Evolutionary conservation across 1,284 basidiomycete species (phyloP).

Genomic region (Hypsizygus ulmarius): DNA sequence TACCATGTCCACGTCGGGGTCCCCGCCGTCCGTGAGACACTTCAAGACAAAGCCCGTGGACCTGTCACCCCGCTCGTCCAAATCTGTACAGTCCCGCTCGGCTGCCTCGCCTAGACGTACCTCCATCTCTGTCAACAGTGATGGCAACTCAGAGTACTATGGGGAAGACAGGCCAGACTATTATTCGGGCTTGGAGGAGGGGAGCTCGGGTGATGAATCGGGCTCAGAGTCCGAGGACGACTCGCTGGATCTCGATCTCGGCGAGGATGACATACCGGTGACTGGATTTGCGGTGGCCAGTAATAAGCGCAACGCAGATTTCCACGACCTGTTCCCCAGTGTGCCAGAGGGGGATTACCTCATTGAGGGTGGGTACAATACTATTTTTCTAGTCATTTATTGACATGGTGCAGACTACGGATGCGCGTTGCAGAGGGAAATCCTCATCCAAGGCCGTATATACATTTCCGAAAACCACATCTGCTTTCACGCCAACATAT

Average conservation of each 20-base stretch:
- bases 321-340: slow-evolving; percentile 87
- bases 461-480: slow-evolving; percentile 99
- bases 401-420: slow-evolving; percentile 78
- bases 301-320: slow-evolving; percentile 92
- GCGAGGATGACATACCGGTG: slow-evolving; percentile 72
- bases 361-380: slow-evolving; percentile 77
- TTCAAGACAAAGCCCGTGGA: slow-evolving; percentile 28
- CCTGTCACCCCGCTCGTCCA: slow-evolving; percentile 30
- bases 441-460: slow-evolving; percentile 92
- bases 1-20: slow-evolving; percentile 22
- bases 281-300: slow-evolving; percentile 97
- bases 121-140: slow-evolving; percentile 30
- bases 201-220: slow-evolving; percentile 25
- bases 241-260: slow-evolving; percentile 48
- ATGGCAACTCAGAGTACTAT: slow-evolving; percentile 34
- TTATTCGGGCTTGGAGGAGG: slow-evolving; percentile 42
- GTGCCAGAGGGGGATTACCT: slow-evolving; percentile 97
- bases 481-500: slow-evolving; percentile 98
- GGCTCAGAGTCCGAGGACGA: slow-evolving; percentile 28
- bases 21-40: slow-evolving; percentile 26
- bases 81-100: slow-evolving; percentile 23
- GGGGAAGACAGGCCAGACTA: slow-evolving; percentile 37
- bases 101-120: slow-evolving; percentile 14
- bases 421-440: slow-evolving; percentile 94
- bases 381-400: slow-evolving; percentile 2